Conservation (phyloP, 1,284 basidiomycete genomes). For the Gymnopus androsaceus region DNA sequence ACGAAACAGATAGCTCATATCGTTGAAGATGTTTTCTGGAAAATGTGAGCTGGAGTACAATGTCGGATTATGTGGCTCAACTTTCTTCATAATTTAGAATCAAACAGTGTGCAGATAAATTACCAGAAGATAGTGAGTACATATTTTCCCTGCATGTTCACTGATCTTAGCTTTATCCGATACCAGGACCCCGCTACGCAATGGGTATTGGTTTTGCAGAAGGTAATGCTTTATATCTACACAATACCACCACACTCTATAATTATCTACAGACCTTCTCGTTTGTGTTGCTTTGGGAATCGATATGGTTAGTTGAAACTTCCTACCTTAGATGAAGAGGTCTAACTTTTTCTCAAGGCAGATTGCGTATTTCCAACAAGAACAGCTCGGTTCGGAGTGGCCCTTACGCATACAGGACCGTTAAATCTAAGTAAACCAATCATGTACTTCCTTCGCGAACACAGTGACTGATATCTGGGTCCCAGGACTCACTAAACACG, state of each 20-base stretch:
- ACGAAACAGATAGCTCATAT: neutral
- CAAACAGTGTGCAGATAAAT: slow-evolving; percentile 72
- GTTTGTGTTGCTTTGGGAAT: slow-evolving; percentile 87
- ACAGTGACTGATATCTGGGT: neutral
- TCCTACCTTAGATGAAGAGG: neutral
- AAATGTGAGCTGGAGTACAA: slow-evolving; percentile 53
- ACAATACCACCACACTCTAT: neutral
- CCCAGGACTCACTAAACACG: slow-evolving; percentile 66
- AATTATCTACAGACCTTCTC: slow-evolving; percentile 60
- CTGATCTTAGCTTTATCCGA: neutral
- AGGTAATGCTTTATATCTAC: slow-evolving; percentile 48
- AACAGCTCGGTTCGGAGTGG: slow-evolving; percentile 85
- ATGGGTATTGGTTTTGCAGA: slow-evolving; percentile 91
- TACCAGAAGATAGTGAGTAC: slow-evolving; percentile 71
- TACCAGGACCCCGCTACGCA: slow-evolving; percentile 75
- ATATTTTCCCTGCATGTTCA: slow-evolving; percentile 11
- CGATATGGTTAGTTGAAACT: slow-evolving; percentile 65
- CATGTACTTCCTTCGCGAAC: neutral
- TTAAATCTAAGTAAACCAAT: slow-evolving; percentile 71
- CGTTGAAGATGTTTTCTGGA: slow-evolving; percentile 75
- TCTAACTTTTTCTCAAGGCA: slow-evolving; percentile 47
- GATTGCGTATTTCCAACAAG: slow-evolving; percentile 89
- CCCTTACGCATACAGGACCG: slow-evolving; percentile 76
- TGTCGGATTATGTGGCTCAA: neutral
- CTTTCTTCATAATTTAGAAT: slow-evolving; percentile 49